Percentiles rank a stretch among this genome's conserved stretches.
phyloP scores from a whole-genome alignment of 2,329 filamentous ascomycete species.

The Diaporthe citri region DNA sequence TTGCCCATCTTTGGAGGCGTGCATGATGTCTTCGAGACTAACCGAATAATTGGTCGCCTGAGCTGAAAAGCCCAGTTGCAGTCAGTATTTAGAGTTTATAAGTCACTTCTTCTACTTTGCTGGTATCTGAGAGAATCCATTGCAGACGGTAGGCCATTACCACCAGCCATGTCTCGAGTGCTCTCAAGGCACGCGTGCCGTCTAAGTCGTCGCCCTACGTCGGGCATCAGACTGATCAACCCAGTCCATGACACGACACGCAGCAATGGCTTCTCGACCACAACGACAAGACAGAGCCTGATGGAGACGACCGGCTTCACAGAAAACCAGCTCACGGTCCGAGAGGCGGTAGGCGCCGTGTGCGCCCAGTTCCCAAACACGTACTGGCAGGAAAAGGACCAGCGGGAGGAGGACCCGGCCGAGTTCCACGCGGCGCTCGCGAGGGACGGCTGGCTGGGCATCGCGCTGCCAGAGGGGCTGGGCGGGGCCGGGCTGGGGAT shows the following conservation, averaged over 20 bases:
- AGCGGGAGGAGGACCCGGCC: constrained; percentile 76
- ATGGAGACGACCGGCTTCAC: constrained; percentile 83
- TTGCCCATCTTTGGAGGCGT: not conserved
- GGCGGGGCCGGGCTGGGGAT: constrained; percentile 83
- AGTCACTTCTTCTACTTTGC: not conserved
- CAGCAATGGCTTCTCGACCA: constrained; percentile 54
- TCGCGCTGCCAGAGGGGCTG: constrained; percentile 79
- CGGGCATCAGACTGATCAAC: not conserved
- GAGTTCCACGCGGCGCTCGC: constrained; percentile 83
- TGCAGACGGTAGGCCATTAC: not conserved
- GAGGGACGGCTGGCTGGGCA: constrained; percentile 83
- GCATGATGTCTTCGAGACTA: not conserved
- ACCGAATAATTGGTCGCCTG: not conserved
- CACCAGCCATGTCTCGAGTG: constrained; percentile 22
- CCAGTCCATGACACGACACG: constrained; percentile 41
- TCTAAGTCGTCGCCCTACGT: not conserved
- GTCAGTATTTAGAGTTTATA: not conserved
- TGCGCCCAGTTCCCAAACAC: constrained; percentile 79
- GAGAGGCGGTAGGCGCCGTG: constrained; percentile 76
- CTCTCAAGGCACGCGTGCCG: constrained; percentile 8
- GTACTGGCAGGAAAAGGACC: constrained; percentile 83
- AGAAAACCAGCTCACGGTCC: constrained; percentile 78
- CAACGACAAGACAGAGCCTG: constrained; percentile 53
- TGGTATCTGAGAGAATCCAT: not conserved
- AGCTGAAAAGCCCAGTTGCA: not conserved